Base-by-base conservation (phyloP, 192 early-diverging fungal genomes). In the Umbelopsis sp. region DNA sequence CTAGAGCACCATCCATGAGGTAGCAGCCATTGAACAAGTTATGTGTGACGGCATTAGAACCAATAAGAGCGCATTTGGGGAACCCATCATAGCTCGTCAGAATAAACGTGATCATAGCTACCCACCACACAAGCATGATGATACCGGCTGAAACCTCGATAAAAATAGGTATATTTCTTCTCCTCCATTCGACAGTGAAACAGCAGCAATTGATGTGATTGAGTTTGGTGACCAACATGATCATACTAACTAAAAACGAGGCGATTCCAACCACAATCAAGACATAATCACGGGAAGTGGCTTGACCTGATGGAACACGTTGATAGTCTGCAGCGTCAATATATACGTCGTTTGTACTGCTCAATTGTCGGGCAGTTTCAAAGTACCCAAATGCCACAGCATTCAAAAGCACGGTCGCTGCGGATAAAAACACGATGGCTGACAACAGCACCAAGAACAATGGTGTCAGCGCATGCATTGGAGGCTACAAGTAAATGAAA, bases 111-210 rank as follows among this genome's bases (percentile, higher is more conserved):
- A 61, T 61, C 55, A 61, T 61, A 13, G 55, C 55, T 2, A 61
- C 55, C 55, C 55, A 61, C 55, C 55, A 61, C 8, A 61, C 55
- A 35, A 61, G 55, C 33, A 61, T 25, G 27, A 61, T 61, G 9
- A 13, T 61, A 61, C 55, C 55, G 11, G 13, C 55, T 15, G 55
- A 61, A 25, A 61, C 15, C 7, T 61, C 55, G 4, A 61, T 25
- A 13, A 61, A 2, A n/a, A 61, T 35, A 33, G 23, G 21, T 16
- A 25, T 2, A 30, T 16, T 35, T n/a, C 27, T 61, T 25, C 30
- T 61, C 4, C 4, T 61, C 2, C 27, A 7, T 37, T 61, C 25
- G 37, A 41, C 30, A 11, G 27, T 61, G 15, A 11, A 61, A 16
- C 30, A 61, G 30, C 55, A 23, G 55, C 30, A 61, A 18, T 18